Evolutionary conservation across 371 early-diverging fungal genomes (phyloP).

Genomic region (Parasitella parasitica): DNA sequence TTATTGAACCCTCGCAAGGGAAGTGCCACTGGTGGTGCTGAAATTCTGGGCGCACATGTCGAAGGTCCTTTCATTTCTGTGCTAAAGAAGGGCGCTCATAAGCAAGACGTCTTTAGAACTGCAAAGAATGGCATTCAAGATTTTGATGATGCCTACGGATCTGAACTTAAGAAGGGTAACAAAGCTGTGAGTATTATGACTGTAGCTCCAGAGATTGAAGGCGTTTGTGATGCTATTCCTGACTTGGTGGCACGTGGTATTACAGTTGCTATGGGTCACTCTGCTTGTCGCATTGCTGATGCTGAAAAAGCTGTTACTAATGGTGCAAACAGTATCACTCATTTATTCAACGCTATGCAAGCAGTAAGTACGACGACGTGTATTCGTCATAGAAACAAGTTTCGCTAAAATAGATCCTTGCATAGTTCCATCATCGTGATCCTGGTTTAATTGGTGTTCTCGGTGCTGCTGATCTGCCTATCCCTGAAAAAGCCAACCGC

Average conservation of each 20-base stretch:
- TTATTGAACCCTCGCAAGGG: conserved; percentile 72
- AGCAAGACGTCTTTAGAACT: conserved; percentile 60
- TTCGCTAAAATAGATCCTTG: not conserved
- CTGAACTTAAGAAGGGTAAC: conserved; percentile 44
- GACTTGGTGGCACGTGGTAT: conserved; percentile 68
- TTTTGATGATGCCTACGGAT: conserved; percentile 74
- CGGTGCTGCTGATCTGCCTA: conserved; percentile 53
- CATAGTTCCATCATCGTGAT: conserved; percentile 79
- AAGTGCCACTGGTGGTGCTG: conserved; percentile 67
- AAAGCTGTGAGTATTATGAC: conserved; percentile 73
- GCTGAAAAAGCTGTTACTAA: conserved; percentile 69
- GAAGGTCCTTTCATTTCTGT: conserved; percentile 82
- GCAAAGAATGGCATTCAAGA: conserved; percentile 71
- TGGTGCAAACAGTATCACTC: conserved; percentile 76
- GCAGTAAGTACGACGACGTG: conserved; percentile 41
- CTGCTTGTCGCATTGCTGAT: conserved; percentile 68
- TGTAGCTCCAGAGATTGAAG: conserved; percentile 82
- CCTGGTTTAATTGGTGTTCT: conserved; percentile 78
- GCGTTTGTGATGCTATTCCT: conserved; percentile 69
- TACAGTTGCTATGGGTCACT: conserved; percentile 74
- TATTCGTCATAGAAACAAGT: not conserved
- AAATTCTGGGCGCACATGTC: conserved; percentile 81
- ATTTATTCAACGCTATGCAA: conserved; percentile 86
- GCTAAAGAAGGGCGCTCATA: conserved; percentile 75
- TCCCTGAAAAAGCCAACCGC: conserved; percentile 18